Base-by-base conservation (phyloP, 257 asterid genomes). In the Phtheirospermum japonicum region DNA sequence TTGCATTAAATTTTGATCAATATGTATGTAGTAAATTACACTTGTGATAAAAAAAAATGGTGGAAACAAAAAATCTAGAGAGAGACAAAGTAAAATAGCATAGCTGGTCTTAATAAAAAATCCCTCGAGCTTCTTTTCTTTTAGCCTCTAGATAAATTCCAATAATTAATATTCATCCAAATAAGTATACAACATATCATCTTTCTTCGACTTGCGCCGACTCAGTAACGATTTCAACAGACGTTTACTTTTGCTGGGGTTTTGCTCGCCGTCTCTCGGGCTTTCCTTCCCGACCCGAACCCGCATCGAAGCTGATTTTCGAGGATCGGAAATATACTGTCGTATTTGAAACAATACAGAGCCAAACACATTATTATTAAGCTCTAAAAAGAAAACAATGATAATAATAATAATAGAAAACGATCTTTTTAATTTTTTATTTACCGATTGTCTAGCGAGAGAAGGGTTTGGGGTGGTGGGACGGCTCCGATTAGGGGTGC, bases 161-260 rank as follows among this genome's bases (percentile, higher is more conserved):
- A 18, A 18, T 7, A 6, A 43, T 59, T 65, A 86, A 61, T 92
- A 92, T 74, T 89, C 99, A 75, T 92, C 97, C 77, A 92, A 71
- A 70, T 89, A 92, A 55, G 91, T 89, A 72, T 86, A 92, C 40
- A 89, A 68, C 45, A 52, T 78, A 23, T 92, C 98, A 42, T 92
- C 98, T 76, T 89, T 86, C 95, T 87, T 92, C 4, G 95, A 86
- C 76, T 85, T 92, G 68, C 94, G 86, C 48, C 97, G 80, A 79
- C 88, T 88, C 19, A 92, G 95, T 79, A 88, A 73, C 20, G 96
- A 76, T 70, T 89, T 89, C 59, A 92, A 96, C 43, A 92, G 82
- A 2, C 93, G 96, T 73, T 92, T 92, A 55, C 99, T 85, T 70
- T 83, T 89, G 89, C 96, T 85, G 1, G 90, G 79, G 60, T 64